Percentiles rank a stretch among this genome's conserved stretches.
phyloP scores from a whole-genome alignment of 495 filamentous ascomycete genomes.

The Penicillium alfredii region DNA sequence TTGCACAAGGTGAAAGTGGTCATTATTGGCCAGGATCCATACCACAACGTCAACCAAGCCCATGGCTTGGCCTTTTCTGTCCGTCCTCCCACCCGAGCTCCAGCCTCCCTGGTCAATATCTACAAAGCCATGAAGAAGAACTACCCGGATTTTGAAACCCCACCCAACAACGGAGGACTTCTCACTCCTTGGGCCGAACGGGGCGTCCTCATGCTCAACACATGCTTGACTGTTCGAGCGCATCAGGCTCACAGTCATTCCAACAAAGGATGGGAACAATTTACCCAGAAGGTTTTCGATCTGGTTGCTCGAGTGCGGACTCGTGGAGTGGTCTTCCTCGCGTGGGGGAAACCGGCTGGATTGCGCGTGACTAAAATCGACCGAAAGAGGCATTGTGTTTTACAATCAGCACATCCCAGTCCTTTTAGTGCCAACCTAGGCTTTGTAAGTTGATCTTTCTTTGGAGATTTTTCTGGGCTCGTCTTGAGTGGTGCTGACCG shows the following conservation, averaged over 20 bases:
- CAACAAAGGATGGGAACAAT: slow-evolving; percentile 80
- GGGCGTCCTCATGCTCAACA: slow-evolving; percentile 88
- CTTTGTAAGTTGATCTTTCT: slow-evolving; percentile 46
- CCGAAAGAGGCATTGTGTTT: slow-evolving; percentile 62
- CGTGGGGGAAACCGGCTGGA: slow-evolving; percentile 80
- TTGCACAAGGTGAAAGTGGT: slow-evolving; percentile 80
- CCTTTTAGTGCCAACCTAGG: slow-evolving; percentile 75
- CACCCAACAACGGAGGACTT: slow-evolving; percentile 70
- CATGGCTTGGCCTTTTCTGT: slow-evolving; percentile 95
- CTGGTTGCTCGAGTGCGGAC: slow-evolving; percentile 67
- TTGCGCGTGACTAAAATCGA: slow-evolving; percentile 69
- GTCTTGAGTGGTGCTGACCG: neutral
- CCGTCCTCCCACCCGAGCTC: slow-evolving; percentile 77
- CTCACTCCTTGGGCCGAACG: slow-evolving; percentile 89
- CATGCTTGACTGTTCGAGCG: slow-evolving; percentile 83
- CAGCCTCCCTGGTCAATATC: slow-evolving; percentile 85
- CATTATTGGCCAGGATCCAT: slow-evolving; percentile 92
- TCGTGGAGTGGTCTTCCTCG: slow-evolving; percentile 84
- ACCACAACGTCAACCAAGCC: slow-evolving; percentile 92
- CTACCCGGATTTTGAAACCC: slow-evolving; percentile 71
- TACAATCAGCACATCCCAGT: slow-evolving; percentile 86
- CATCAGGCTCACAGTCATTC: slow-evolving; percentile 80
- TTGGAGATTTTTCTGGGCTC: slow-evolving; percentile 19
- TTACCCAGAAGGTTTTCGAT: slow-evolving; percentile 89
- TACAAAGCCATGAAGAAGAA: slow-evolving; percentile 80